Base-by-base conservation (phyloP, 139 green algal genomes). In the Closterium sp. region DNA sequence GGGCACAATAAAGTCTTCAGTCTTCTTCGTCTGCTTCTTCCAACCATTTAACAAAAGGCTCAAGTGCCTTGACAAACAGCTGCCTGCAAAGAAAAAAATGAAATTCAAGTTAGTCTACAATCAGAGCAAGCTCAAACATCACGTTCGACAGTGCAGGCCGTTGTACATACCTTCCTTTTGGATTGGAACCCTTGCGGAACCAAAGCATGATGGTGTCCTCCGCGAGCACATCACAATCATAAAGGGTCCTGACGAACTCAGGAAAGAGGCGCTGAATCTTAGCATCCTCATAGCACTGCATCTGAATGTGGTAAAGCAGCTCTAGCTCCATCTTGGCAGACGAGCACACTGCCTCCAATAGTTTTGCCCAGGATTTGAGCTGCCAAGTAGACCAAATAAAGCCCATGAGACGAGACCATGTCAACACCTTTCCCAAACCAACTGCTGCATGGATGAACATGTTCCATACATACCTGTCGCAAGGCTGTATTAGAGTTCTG, bases 41-140 rank as follows among this genome's bases (percentile, higher is more conserved):
- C 88, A 98, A 95, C 98, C 98, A 99, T 94, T 98, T 99, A 89
- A 99, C 97, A 96, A 99, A 98, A 29, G 98, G 97, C 96, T 99
- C 97, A 89, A 98, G 96, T 95, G 99, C 97, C 93, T 98, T 97
- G 73, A 97, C 90, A 95, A 99, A 99, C 38, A 99, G 96, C 73
- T 98, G 97, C 90, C 92, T 94, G 91, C 87, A 94, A 10, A 87
- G 10, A 4, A 86, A 30, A 10, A 1, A 87, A 10, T 29, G 34
- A 7, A 29, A 2, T 32, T 4, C 30, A 88, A 88, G 4, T 88
- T 19, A 88, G 88, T 89, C 28, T 86, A 2, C 11, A 24, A 91
- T n/a, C 3, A 91, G 10, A 13, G 30, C 11, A 31, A 31, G 10
- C 29, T 31, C 88, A 89, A 30, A 89, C 7, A n/a, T 13, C 89